Conservation (phyloP, 2,329 filamentous ascomycete species). For the Beauveria australis region DNA sequence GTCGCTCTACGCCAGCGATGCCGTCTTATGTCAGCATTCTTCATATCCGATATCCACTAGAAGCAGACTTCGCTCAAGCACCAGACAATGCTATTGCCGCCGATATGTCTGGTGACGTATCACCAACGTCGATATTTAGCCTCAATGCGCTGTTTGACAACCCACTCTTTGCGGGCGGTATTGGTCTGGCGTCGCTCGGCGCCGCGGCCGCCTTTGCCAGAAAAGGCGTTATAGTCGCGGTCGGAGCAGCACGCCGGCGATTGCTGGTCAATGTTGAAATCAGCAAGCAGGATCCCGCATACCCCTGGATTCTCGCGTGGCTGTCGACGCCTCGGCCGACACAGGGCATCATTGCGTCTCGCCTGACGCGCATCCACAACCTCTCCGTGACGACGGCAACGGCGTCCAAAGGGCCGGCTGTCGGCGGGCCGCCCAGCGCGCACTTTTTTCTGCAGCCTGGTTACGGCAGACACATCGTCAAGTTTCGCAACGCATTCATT, state of each 20-base stretch:
- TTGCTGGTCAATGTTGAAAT: constrained; percentile 95
- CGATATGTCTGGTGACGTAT: constrained; percentile 25
- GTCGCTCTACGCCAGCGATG: not conserved
- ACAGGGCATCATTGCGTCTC: constrained; percentile 50
- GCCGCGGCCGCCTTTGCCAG: constrained; percentile 75
- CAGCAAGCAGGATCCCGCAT: constrained; percentile 85
- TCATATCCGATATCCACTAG: not conserved
- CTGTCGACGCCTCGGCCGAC: constrained; percentile 72
- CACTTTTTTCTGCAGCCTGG: constrained; percentile 86
- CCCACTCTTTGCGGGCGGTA: constrained; percentile 61
- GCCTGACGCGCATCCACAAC: constrained; percentile 52
- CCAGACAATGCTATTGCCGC: not conserved
- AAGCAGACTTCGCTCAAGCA: not conserved
- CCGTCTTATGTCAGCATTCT: not conserved
- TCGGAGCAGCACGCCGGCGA: constrained; percentile 69
- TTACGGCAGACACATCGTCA: constrained; percentile 80
- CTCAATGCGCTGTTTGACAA: constrained; percentile 55
- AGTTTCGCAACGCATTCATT: constrained; percentile 81
- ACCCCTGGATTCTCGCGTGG: constrained; percentile 91
- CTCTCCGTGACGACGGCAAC: constrained; percentile 52
- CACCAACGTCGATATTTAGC: constrained; percentile 30
- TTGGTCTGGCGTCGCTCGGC: constrained; percentile 84
- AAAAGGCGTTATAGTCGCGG: constrained; percentile 62
- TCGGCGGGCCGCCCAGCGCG: constrained; percentile 61
- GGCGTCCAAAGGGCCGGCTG: constrained; percentile 48